Evolutionary conservation across 495 filamentous ascomycete genomes (phyloP).

Genomic region (Pseudomonodictys pantanalensis): DNA sequence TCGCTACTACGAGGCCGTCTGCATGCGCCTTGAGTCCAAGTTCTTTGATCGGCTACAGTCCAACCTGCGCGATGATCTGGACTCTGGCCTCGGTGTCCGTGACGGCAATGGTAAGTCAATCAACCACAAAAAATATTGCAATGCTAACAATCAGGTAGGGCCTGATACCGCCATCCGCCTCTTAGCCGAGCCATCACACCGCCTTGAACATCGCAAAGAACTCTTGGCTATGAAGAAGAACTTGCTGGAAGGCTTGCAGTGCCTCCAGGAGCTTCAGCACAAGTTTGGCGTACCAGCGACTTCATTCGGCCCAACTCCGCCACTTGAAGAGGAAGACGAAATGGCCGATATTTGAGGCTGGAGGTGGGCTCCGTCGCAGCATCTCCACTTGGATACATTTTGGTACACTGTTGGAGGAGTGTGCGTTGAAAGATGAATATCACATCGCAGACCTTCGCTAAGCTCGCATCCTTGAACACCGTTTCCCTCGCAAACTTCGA

Average conservation of each 20-base stretch:
- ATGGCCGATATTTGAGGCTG: too few species aligned
- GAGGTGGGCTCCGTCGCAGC: too few species aligned
- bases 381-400: too few species aligned
- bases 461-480: too few species aligned
- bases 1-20: conserved; percentile 51
- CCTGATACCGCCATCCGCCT: conserved; percentile 45
- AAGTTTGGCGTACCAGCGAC: conserved; percentile 2
- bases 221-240: conserved; percentile 48
- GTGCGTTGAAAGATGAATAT: too few species aligned
- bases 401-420: too few species aligned
- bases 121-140: background rate
- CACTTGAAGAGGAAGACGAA: background rate
- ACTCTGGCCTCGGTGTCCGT: conserved; percentile 38
- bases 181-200: conserved; percentile 51
- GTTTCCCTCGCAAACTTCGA: too few species aligned
- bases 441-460: too few species aligned
- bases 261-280: conserved; percentile 32
- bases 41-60: conserved; percentile 48
- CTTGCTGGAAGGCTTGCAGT: conserved; percentile 47
- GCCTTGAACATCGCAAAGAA: conserved; percentile 42
- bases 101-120: conserved; percentile 32
- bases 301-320: background rate
- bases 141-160: conserved; percentile 32
- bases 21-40: conserved; percentile 47
- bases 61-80: conserved; percentile 42